Conservation (phyloP, 305 asterid species). For the Vinca major region DNA sequence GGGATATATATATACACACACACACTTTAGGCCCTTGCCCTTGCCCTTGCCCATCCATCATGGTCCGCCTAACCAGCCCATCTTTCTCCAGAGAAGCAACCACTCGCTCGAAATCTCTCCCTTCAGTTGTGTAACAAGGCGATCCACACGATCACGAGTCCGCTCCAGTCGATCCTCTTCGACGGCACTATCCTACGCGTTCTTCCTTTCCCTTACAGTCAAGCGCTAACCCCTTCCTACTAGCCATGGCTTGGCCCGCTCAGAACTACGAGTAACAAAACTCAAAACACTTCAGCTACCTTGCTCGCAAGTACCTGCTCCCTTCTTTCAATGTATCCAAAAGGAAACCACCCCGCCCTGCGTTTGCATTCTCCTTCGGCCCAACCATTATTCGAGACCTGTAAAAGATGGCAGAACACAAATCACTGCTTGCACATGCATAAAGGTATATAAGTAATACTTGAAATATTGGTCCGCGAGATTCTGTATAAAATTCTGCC, state of each 20-base stretch:
- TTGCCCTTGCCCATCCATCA: too few relatives aligned
- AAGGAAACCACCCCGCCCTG: slow-evolving; percentile 98
- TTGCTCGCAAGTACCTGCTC: slow-evolving; percentile 97
- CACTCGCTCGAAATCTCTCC: too few relatives aligned
- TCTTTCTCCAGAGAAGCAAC: too few relatives aligned
- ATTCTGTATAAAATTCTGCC: not conserved
- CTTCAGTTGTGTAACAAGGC: too few relatives aligned
- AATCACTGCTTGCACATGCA: not conserved
- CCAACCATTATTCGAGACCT: slow-evolving; percentile 96
- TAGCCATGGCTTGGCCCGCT: too few relatives aligned
- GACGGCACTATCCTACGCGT: too few relatives aligned
- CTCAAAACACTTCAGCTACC: slow-evolving; percentile 77
- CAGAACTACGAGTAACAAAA: slow-evolving; percentile 9
- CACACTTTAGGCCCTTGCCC: too few relatives aligned
- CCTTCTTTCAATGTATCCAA: slow-evolving; percentile 77
- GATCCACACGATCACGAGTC: too few relatives aligned
- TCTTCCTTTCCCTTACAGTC: too few relatives aligned
- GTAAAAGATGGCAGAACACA: slow-evolving; percentile 19
- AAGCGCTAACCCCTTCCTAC: too few relatives aligned
- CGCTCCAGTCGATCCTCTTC: too few relatives aligned
- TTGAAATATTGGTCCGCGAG: not conserved
- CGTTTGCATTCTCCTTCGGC: slow-evolving; percentile 99
- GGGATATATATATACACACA: slow-evolving; percentile 12
- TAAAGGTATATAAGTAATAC: not conserved
- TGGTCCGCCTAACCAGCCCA: too few relatives aligned